Percentiles rank a stretch among this genome's conserved stretches.
Evolutionary conservation across 1,139 yeast genomes (phyloP).

Genomic region (Sugiyamaella paludigena): DNA sequence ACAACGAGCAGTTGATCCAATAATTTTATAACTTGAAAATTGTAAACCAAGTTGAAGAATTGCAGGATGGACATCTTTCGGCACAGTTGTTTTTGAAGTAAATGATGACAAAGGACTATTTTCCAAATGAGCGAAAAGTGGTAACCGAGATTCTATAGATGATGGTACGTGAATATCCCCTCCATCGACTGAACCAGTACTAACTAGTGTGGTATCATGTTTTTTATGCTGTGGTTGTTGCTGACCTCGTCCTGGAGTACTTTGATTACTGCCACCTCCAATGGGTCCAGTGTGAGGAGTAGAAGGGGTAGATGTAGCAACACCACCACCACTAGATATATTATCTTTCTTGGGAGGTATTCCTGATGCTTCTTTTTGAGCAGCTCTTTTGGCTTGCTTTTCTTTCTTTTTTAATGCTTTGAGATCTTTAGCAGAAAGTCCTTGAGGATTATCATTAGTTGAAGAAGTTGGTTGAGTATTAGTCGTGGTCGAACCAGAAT

Average conservation of each 20-base stretch:
- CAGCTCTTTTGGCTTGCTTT: conserved; percentile 86
- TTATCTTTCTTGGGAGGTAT: conserved; percentile 27
- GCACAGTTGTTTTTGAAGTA: conserved; percentile 23
- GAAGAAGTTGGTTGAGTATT: too few relatives aligned
- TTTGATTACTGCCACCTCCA: background rate
- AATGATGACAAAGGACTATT: conserved; percentile 32
- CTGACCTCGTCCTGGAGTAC: background rate
- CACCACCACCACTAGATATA: background rate
- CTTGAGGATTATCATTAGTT: conserved; percentile 16
- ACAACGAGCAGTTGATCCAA: conserved; percentile 88
- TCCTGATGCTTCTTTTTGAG: conserved; percentile 51
- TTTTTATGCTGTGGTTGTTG: background rate
- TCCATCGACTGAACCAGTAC: conserved; percentile 1
- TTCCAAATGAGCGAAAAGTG: conserved; percentile 85
- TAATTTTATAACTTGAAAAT: conserved; percentile 77
- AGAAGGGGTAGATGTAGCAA: background rate
- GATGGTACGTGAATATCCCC: background rate
- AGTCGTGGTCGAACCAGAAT: too few relatives aligned
- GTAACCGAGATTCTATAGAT: conserved; percentile 22
- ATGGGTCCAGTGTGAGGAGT: conserved; percentile 5
- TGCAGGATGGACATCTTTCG: conserved; percentile 80
- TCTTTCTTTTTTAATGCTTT: conserved; percentile 86
- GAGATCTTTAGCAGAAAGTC: conserved; percentile 73
- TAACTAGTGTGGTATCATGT: conserved; percentile 1
- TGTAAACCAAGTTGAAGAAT: conserved; percentile 76